Evolutionary conservation across 495 filamentous ascomycete genomes (phyloP), one percentile per base, ranked within the genome.

Genomic region (Xylaria castorea): DNA sequence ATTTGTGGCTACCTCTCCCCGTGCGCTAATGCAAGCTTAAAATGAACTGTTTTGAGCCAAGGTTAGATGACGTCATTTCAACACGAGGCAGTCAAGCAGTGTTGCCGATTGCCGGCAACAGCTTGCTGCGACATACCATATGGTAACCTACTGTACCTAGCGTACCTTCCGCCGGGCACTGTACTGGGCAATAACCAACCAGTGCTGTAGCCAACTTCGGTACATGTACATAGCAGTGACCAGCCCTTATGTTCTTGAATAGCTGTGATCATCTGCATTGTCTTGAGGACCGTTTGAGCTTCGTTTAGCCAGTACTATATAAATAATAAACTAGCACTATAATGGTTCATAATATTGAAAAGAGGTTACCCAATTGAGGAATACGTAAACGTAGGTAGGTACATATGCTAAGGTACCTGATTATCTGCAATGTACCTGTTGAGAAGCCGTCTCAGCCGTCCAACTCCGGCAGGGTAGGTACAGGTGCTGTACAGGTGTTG

Each of bases 61-160:
- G 25, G 40, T n/a, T 8, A 14, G 25, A 61, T 69, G 67, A 69
- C 61, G 67, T 69, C 67, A 69, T 69, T 60, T 22, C 11, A 55
- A 57, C 18, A 48, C 12, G 67, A 60, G 38, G 38, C 32, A 20
- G 12, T 3, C n/a, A n/a, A n/a, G n/a, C n/a, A n/a, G 30, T 8
- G 53, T 60, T 61, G 40, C 53, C 67, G 67, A 25, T 48, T 46
- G 67, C 53, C 51, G 67, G 61, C 36, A 42, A 64, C 20, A 32
- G 38, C 22, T 64, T 42, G 38, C 22, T 0, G 36, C 3, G 27
- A 40, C 38, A 25, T 25, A 53, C 16, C n/a, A 25, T 51, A 9
- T 25, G n/a, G 50, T 25, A 1, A 25, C 46, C 1, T 50, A n/a
- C n/a, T n/a, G n/a, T n/a, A n/a, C n/a, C n/a, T n/a, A n/a, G n/a